Percentiles rank a stretch among this genome's conserved stretches.
These are phyloP conservation scores for Pinus tabuliformis DNA, from an alignment of 75 land plant species.

Conservation along the genomic window DNA sequence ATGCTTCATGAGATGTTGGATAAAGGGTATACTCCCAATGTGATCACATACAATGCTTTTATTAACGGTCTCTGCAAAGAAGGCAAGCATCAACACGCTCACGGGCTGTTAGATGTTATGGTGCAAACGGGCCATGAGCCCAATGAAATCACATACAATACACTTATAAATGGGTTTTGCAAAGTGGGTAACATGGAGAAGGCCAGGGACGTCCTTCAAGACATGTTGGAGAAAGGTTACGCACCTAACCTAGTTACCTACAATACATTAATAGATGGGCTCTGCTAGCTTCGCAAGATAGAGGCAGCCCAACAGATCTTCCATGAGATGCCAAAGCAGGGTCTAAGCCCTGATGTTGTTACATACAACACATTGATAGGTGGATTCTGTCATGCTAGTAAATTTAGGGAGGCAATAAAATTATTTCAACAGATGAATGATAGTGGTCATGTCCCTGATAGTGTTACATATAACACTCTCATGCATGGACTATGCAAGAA, in stretches of 20 bases:
- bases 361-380: constrained; percentile 37
- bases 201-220: constrained; percentile 20
- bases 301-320: constrained; percentile 56
- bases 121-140: constrained; percentile 25
- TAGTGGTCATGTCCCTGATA: too few species aligned
- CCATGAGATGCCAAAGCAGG: constrained; percentile 29
- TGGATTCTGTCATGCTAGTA: constrained; percentile 52
- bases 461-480: too few species aligned
- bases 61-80: constrained; percentile 56
- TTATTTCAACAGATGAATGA: too few species aligned
- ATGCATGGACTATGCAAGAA: too few species aligned
- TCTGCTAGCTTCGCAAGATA: constrained; percentile 56
- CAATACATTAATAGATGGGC: constrained; percentile 69
- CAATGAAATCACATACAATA: constrained; percentile 45
- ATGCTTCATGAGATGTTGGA: constrained; percentile 36
- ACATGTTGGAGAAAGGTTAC: constrained; percentile 37
- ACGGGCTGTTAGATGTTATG: constrained; percentile 43
- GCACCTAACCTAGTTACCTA: constrained; percentile 67
- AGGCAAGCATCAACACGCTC: constrained; percentile 32
- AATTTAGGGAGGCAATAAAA: constrained; percentile 29
- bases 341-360: constrained; percentile 30
- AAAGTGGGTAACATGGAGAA: constrained; percentile 35
- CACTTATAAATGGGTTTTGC: constrained; percentile 44
- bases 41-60: constrained; percentile 44
- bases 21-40: constrained; percentile 45